These are phyloP conservation scores for Umbelopsis ramanniana DNA, from an alignment of 192 early-diverging fungal species.

Conservation along the genomic window DNA sequence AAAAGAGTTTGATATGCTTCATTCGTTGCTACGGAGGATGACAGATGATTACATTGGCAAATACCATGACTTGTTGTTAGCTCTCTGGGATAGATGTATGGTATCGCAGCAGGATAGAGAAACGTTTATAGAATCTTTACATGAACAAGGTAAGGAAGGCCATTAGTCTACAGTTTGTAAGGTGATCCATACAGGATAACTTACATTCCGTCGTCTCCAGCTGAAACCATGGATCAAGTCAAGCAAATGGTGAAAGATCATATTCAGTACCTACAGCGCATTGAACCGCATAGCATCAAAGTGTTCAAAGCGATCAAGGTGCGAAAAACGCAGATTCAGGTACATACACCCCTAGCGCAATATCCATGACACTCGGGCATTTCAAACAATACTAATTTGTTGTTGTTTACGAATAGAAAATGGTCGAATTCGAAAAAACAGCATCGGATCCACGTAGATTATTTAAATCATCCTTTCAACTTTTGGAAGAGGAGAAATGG, in stretches of 20 bases:
- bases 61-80: constrained; percentile 29
- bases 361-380: not conserved
- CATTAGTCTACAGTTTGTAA: not conserved
- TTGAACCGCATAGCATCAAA: constrained; percentile 26
- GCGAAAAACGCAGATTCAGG: constrained; percentile 52
- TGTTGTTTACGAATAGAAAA: constrained; percentile 46
- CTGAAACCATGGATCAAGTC: constrained; percentile 39
- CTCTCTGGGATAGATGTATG: constrained; percentile 51
- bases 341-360: constrained; percentile 3
- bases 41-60: constrained; percentile 34
- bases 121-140: constrained; percentile 41
- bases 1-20: constrained; percentile 26
- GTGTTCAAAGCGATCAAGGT: constrained; percentile 51
- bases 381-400: not conserved
- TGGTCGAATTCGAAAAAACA: constrained; percentile 77
- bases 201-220: not conserved
- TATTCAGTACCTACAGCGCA: constrained; percentile 26
- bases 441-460: constrained; percentile 78
- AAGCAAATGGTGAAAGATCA: constrained; percentile 32
- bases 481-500: constrained; percentile 85
- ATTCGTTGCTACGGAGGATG: constrained; percentile 26
- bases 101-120: constrained; percentile 45
- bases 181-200: not conserved
- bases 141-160: constrained; percentile 38
- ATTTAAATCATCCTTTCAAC: constrained; percentile 73